Evolutionary conservation across 805 yeast genomes (phyloP).

Genomic region (Tetrapisispora phaffii): DNA sequence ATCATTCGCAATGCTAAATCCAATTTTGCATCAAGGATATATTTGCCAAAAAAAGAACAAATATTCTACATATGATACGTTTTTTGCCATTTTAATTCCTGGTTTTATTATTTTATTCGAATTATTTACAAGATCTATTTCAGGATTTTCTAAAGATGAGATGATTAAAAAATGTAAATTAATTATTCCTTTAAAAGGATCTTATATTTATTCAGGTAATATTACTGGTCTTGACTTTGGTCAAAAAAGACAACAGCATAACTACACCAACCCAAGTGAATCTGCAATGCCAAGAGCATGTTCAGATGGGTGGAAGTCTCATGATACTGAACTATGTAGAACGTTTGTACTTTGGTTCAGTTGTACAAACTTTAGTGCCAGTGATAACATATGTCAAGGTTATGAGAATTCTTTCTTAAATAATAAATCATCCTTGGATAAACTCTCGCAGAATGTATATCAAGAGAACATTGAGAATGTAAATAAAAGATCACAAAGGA

Average conservation of each 20-base stretch:
- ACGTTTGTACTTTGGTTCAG: constrained; percentile 85
- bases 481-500: not conserved
- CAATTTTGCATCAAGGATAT: constrained; percentile 54
- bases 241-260: constrained; percentile 35
- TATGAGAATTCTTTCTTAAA: not conserved
- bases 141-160: constrained; percentile 38
- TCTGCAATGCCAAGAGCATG: constrained; percentile 61
- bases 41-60: constrained; percentile 62
- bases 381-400: not conserved
- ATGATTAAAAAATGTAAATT: constrained; percentile 43
- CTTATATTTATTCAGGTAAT: constrained; percentile 70
- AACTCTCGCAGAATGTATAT: constrained; percentile 3
- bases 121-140: constrained; percentile 37
- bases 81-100: constrained; percentile 57
- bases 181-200: constrained; percentile 52
- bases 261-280: constrained; percentile 43
- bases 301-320: constrained; percentile 74
- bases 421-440: not conserved
- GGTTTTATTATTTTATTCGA: constrained; percentile 55
- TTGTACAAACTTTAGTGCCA: constrained; percentile 40
- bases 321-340: constrained; percentile 65
- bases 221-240: constrained; percentile 49
- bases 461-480: not conserved
- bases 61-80: constrained; percentile 54
- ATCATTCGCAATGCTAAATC: constrained; percentile 47